phyloP scores from a whole-genome alignment of 768 basidiomycete species.

The Scleroderma citrinum region DNA sequence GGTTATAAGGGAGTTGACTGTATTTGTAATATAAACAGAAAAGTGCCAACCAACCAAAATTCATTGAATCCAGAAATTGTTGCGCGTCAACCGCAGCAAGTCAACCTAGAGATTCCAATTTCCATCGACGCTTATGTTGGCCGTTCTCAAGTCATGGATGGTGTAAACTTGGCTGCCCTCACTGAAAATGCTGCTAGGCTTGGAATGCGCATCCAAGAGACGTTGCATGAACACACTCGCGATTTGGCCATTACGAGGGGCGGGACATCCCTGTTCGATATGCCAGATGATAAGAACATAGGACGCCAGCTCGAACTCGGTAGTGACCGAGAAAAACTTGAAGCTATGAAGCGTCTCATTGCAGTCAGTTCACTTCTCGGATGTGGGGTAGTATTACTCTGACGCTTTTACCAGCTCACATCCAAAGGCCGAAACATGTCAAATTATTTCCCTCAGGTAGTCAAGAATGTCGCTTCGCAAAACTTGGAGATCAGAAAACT shows the following conservation, averaged over 20 bases:
- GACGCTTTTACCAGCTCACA: conserved; percentile 55
- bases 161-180: conserved; percentile 35
- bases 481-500: conserved; percentile 94
- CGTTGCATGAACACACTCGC: conserved; percentile 73
- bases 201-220: conserved; percentile 78
- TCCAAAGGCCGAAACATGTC: conserved; percentile 90
- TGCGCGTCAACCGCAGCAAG: no score
- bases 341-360: conserved; percentile 92
- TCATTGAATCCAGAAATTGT: no score
- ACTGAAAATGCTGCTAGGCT: conserved; percentile 82
- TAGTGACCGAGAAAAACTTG: conserved; percentile 85
- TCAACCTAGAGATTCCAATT: no score
- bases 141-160: conserved; percentile 21
- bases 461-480: conserved; percentile 91
- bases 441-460: conserved; percentile 92
- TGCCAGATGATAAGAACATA: conserved; percentile 80
- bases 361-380: conserved; percentile 53
- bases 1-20: no score
- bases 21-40: no score
- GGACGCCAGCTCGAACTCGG: conserved; percentile 82
- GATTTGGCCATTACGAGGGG: conserved; percentile 59
- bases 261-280: conserved; percentile 54
- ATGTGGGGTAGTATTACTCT: conserved; percentile 1
- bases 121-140: background rate
- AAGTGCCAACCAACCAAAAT: no score